Conservation (phyloP, 176 grass and related monocot genomes). For the Ensete glaucum region DNA sequence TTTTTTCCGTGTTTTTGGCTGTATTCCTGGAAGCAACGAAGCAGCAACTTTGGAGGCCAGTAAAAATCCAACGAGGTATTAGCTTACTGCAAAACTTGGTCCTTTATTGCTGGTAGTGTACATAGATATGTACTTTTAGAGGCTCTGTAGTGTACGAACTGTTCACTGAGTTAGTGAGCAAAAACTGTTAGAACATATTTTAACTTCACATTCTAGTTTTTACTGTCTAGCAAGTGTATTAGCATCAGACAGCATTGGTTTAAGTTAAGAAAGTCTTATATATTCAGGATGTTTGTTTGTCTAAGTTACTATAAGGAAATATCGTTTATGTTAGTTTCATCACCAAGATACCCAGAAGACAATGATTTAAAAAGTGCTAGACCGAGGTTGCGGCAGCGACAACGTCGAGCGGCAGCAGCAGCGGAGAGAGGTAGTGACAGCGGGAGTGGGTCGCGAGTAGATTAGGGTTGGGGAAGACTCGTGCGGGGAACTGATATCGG, state of each 20-base stretch:
- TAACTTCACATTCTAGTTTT: background rate
- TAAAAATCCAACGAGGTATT: constrained; percentile 86
- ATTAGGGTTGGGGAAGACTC: too few relatives aligned
- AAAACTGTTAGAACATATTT: background rate
- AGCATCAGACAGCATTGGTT: background rate
- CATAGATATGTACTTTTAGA: background rate
- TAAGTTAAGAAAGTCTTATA: background rate
- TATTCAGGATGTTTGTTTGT: background rate
- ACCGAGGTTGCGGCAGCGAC: too few relatives aligned
- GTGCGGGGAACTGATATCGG: too few relatives aligned
- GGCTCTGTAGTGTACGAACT: background rate
- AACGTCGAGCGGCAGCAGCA: too few relatives aligned
- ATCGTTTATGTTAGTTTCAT: background rate
- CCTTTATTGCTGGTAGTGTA: background rate
- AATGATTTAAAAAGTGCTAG: background rate
- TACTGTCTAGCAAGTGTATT: background rate
- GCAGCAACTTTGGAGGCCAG: constrained; percentile 80
- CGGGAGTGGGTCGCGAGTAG: too few relatives aligned
- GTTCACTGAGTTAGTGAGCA: background rate
- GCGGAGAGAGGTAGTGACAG: background rate
- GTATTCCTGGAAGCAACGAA: constrained; percentile 45
- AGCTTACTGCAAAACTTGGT: background rate
- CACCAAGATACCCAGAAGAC: background rate
- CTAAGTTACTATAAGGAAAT: background rate
- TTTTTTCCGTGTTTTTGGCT: constrained; percentile 70